Conservation (phyloP, 495 filamentous ascomycete species). For the Paragyromitra xinjiangensis region DNA sequence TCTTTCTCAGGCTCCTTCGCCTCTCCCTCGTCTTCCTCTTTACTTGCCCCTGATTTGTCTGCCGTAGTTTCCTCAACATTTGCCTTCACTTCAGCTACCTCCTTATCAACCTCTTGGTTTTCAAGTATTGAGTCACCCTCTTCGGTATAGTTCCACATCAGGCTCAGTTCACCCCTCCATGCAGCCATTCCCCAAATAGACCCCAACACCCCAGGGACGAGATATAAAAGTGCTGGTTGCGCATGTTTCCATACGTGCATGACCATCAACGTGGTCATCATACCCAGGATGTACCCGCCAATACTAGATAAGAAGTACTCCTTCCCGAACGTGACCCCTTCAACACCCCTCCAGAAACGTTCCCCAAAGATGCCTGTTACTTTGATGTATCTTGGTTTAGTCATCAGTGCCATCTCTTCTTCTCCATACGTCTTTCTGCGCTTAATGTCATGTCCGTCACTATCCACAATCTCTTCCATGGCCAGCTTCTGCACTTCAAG, state of each 20-base stretch:
- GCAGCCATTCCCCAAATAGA: constrained; percentile 83
- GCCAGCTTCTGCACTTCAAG: constrained; percentile 43
- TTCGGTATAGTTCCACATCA: constrained; percentile 86
- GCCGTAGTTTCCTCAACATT: constrained; percentile 23
- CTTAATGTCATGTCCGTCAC: constrained; percentile 59
- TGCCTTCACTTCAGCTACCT: constrained; percentile 39
- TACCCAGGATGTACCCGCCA: constrained; percentile 79
- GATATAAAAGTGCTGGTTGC: constrained; percentile 90
- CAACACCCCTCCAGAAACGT: constrained; percentile 75
- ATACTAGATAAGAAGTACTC: constrained; percentile 85
- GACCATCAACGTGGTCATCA: constrained; percentile 78
- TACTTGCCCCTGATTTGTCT: constrained; percentile 29
- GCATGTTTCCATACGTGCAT: constrained; percentile 81
- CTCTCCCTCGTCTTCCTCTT: constrained; percentile 41
- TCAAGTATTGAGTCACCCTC: constrained; percentile 59
- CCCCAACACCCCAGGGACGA: constrained; percentile 84
- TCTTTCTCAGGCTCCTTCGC: constrained; percentile 20
- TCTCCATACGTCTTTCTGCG: constrained; percentile 55
- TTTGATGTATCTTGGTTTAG: constrained; percentile 60
- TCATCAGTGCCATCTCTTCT: constrained; percentile 56
- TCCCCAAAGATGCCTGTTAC: constrained; percentile 81
- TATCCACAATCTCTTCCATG: constrained; percentile 42
- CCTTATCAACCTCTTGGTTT: constrained; percentile 53
- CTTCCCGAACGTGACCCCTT: constrained; percentile 73
- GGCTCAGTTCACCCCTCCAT: constrained; percentile 70